Evolutionary conservation across 2,329 filamentous ascomycete genomes (phyloP).

Genomic region (Alternaria ventricosa): DNA sequence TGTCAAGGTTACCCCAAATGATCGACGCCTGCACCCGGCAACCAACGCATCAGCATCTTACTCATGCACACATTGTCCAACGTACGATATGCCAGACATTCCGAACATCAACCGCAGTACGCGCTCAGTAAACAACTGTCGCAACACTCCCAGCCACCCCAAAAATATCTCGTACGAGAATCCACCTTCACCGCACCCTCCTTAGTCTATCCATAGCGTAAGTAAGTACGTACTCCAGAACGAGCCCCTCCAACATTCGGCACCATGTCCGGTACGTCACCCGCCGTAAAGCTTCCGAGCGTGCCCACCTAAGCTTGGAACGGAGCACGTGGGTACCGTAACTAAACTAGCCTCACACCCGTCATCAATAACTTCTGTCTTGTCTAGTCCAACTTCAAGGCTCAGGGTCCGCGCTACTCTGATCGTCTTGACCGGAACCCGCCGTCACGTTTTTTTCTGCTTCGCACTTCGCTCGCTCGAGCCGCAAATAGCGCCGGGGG

Average conservation of each 20-base stretch:
- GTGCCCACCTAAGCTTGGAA: neutral
- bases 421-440: neutral
- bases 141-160: neutral
- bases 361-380: neutral
- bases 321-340: neutral
- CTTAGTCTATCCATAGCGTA: neutral
- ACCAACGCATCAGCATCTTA: neutral
- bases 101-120: neutral
- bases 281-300: neutral
- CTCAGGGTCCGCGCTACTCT: neutral
- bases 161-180: neutral
- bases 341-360: neutral
- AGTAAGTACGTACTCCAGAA: neutral
- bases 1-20: neutral
- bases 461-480: neutral
- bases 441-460: neutral
- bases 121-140: neutral
- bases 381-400: neutral
- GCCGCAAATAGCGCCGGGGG: neutral
- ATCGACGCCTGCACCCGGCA: neutral
- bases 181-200: neutral
- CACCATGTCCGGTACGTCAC: neutral
- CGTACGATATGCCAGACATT: neutral
- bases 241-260: neutral
- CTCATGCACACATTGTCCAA: conserved; percentile 6